Evolutionary conservation across 2,329 filamentous ascomycete genomes (phyloP).

Genomic region (Trichoderma sp.): DNA sequence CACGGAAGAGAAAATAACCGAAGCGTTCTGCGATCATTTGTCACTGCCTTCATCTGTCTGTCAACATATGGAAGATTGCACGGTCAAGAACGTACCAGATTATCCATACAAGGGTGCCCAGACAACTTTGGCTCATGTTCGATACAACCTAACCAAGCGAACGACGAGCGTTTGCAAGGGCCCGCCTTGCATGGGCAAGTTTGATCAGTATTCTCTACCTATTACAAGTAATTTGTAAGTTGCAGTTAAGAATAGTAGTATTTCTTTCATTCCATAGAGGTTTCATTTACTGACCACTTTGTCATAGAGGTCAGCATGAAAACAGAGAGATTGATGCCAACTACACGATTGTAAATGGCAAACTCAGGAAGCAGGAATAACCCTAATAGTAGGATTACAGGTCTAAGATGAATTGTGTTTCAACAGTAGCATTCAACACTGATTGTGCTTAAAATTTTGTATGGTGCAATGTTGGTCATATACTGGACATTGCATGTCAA

Average conservation of each 20-base stretch:
- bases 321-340: neutral
- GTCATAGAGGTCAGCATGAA: neutral
- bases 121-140: slow-evolving; percentile 14
- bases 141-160: slow-evolving; percentile 19
- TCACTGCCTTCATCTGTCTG: slow-evolving; percentile 12
- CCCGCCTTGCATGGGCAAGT: neutral
- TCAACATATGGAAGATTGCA: slow-evolving; percentile 17
- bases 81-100: slow-evolving; percentile 9
- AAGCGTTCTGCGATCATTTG: neutral
- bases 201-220: neutral
- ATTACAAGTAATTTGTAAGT: neutral
- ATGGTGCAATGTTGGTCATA: too few relatives aligned
- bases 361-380: neutral
- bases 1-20: neutral
- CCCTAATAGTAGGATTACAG: too few relatives aligned
- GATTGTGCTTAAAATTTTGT: neutral
- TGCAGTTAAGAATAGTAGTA: neutral
- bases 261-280: neutral
- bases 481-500: too few relatives aligned
- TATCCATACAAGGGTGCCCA: slow-evolving; percentile 14
- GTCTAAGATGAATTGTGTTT: neutral
- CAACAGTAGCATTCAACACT: neutral
- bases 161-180: slow-evolving; percentile 19
- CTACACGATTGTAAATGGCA: neutral
- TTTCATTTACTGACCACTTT: neutral